Evolutionary conservation across 1,284 basidiomycete genomes (phyloP), one percentile per base, ranked within the genome.

Genomic region (Stygiomarasmius scandens): DNA sequence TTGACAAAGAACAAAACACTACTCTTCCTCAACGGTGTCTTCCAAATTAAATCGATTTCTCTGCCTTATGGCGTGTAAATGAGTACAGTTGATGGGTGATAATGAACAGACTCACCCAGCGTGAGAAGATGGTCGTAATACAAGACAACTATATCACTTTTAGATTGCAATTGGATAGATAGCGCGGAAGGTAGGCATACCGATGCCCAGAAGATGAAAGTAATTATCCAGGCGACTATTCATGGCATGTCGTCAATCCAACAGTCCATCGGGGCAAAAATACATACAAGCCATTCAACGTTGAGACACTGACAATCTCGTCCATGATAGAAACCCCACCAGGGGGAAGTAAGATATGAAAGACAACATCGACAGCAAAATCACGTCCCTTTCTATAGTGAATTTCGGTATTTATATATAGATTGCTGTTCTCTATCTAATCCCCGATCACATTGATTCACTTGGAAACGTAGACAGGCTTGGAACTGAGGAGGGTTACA

Each of bases 111-210:
- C 55, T 8, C 20, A 57, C 55, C 29, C 27, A 57, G 20, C 9
- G 50, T 57, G 6, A 57, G 20, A 14, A 52, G 23, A 47, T 57
- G 50, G 24, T 57, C 55, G 43, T 50, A 57, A 24, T 52, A 57
- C 3, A 52, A 34, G 27, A 57, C 38, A 1, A 50, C 55, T 57
- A 27, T 4, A 20, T 38, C 25, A 3, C 8, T 24, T 11, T 19
- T 41, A 14, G 32, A 41, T 3, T 24, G 22, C 3, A 22, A 27
- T 20, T 14, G 23, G n/a, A 41, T 16, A 16, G 45, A 9, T 52
- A 3, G 3, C n/a, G 1, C 19, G 22, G 29, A 9, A 8, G 6
- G 20, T 32, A 48, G 1, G 29, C 44, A 8, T 25, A 57, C 55
- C 51, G 19, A 57, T 57, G 16, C 44, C 44, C 24, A 57, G 48